Evolutionary conservation across 345 rosid genomes (phyloP), one percentile per base, ranked within the genome.

Genomic region (Murraya paniculata): DNA sequence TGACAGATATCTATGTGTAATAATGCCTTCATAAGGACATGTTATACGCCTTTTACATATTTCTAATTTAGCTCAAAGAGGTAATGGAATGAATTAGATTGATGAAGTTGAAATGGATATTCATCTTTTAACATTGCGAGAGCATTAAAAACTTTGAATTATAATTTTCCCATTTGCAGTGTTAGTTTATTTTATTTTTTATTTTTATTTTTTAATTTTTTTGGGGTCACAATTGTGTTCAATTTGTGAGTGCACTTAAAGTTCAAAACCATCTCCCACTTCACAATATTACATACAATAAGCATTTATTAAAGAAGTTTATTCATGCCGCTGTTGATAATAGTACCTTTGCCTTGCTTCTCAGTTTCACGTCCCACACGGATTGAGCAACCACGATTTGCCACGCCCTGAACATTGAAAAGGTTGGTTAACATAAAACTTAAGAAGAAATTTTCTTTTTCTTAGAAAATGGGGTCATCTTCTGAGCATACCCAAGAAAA

Each of bases 351-450:
- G 79, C 97, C 94, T 60, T 87, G 68, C 85, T 88, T 82, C 89
- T 96, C 99, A 21, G 99, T 96, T 50, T 91, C 99, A 81, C 97
- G 97, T 6, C 99, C 99, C 85, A 96, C 98, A 36, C 99, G 91
- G 79, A 96, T 89, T 3, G 97, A 96, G 85, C 97, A 91, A 80
- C 99, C 99, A 79, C 97, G 97, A 84, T 93, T 96, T 67, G 99
- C 99, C 78, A 94, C 95, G 1, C 99, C 98, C 97, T 96, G 81
- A 41, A 74, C 74, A 85, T 76, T 19, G 0, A 64, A 50, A 65
- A 28, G 45, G n/a, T 62, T 56, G 73, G 60, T 61, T 65, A 7
- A 56, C 73, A 24, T 76, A 61, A 36, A 70, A 64, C 30, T 36
- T 64, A 24, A 5, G 27, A 7, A 59, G 56, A 59, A 18, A 45